Percentiles rank a stretch among this genome's conserved stretches.
Evolutionary conservation across 257 asterid species (phyloP).

Genomic region (Solanum lycopersicoides): DNA sequence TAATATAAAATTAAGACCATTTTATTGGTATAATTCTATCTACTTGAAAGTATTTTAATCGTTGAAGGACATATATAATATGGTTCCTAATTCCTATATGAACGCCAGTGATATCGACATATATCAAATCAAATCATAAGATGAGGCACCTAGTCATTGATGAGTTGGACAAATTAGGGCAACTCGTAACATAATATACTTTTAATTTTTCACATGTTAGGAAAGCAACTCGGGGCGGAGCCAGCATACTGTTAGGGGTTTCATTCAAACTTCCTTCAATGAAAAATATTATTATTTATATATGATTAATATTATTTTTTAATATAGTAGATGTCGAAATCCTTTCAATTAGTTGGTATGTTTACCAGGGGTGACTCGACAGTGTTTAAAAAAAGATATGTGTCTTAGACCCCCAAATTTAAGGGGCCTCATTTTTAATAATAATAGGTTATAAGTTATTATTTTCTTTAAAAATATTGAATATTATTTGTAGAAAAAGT

Average conservation of each 20-base stretch:
- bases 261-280: accelerated
- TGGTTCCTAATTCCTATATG: not conserved
- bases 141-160: not conserved
- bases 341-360: accelerated
- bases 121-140: not conserved
- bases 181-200: not conserved
- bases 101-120: not conserved
- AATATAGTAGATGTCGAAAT: accelerated
- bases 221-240: not conserved
- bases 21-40: not conserved
- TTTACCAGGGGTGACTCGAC: too few species aligned
- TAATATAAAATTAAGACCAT: not conserved
- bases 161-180: not conserved
- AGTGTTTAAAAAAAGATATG: too few species aligned
- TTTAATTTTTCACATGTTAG: not conserved
- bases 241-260: too few species aligned
- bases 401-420: too few species aligned
- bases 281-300: too few species aligned
- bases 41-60: not conserved
- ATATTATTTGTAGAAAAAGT: too few species aligned
- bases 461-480: too few species aligned
- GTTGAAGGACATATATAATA: not conserved
- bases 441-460: too few species aligned
- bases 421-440: too few species aligned
- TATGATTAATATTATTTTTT: too few species aligned